Conservation (phyloP, 2,329 filamentous ascomycete genomes). For the Fusarium sp. region DNA sequence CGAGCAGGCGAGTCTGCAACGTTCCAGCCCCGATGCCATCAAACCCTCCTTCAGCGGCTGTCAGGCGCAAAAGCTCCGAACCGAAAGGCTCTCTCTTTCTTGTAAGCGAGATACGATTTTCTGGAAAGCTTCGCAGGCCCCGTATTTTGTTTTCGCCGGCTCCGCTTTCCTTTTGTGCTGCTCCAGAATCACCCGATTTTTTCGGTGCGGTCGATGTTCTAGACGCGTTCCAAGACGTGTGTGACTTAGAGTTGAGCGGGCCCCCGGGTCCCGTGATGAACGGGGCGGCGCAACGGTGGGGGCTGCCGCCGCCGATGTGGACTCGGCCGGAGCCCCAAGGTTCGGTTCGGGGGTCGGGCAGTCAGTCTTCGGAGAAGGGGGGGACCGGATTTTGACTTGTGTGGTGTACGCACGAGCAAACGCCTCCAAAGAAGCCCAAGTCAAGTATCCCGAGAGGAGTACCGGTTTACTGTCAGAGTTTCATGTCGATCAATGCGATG, state of each 20-base stretch:
- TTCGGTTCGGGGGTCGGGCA: background rate
- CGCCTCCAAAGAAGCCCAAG: background rate
- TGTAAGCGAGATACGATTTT: background rate
- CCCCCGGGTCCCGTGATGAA: conserved; percentile 4
- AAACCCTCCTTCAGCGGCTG: background rate
- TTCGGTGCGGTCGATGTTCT: background rate
- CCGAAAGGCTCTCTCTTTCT: background rate
- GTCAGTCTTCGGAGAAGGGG: background rate
- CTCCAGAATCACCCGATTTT: background rate
- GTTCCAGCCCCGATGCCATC: background rate
- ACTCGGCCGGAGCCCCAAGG: conserved; percentile 8
- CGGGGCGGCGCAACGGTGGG: conserved; percentile 26
- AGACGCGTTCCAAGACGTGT: background rate
- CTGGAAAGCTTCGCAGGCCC: background rate
- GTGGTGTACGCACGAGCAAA: background rate
- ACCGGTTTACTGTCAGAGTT: background rate
- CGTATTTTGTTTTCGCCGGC: background rate
- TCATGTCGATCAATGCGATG: background rate
- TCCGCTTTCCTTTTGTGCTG: background rate
- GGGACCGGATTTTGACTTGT: background rate
- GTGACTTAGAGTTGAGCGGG: conserved; percentile 8
- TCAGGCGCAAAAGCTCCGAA: background rate
- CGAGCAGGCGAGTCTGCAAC: background rate
- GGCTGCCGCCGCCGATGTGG: conserved; percentile 10
- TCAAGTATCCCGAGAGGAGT: background rate